Evolutionary conservation across 164 flowering plant genomes (phyloP).

Genomic region (Vitis rupestris): DNA sequence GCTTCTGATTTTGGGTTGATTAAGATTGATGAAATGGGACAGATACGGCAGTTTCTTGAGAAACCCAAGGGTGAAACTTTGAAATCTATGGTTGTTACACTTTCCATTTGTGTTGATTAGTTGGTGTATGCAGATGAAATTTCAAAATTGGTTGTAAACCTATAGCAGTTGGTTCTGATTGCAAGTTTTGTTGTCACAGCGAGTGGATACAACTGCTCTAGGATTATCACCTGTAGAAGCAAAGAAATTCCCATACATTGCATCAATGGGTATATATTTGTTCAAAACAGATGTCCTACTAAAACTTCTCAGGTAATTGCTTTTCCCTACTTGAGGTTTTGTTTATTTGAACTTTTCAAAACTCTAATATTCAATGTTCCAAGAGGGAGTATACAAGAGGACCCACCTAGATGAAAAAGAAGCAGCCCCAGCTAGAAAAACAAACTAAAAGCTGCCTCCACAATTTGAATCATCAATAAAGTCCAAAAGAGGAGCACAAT

Average conservation of each 20-base stretch:
- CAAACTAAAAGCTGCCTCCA: no score
- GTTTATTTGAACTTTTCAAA: no score
- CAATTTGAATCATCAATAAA: no score
- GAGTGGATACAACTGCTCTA: slow-evolving; percentile 66
- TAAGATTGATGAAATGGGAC: slow-evolving; percentile 72
- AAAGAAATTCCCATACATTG: slow-evolving; percentile 66
- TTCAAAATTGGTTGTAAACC: no score
- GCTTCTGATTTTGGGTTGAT: slow-evolving; percentile 87
- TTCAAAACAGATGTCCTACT: slow-evolving; percentile 71
- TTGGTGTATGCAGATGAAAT: no score
- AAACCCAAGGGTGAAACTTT: slow-evolving; percentile 74
- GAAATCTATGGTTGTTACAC: slow-evolving; percentile 60
- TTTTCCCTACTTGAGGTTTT: no score
- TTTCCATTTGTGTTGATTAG: not conserved
- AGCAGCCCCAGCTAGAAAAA: no score
- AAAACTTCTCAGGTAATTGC: slow-evolving; percentile 47
- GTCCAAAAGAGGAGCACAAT: no score
- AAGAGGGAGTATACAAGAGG: no score
- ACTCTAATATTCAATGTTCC: no score
- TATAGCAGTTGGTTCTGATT: not conserved
- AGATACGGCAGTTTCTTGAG: slow-evolving; percentile 59
- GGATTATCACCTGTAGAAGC: slow-evolving; percentile 78
- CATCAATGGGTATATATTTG: slow-evolving; percentile 96
- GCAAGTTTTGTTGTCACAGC: slow-evolving; percentile 41
- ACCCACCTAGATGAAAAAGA: no score